Evolutionary conservation across 306 rosid genomes (phyloP).

Genomic region (Castanea crenata): DNA sequence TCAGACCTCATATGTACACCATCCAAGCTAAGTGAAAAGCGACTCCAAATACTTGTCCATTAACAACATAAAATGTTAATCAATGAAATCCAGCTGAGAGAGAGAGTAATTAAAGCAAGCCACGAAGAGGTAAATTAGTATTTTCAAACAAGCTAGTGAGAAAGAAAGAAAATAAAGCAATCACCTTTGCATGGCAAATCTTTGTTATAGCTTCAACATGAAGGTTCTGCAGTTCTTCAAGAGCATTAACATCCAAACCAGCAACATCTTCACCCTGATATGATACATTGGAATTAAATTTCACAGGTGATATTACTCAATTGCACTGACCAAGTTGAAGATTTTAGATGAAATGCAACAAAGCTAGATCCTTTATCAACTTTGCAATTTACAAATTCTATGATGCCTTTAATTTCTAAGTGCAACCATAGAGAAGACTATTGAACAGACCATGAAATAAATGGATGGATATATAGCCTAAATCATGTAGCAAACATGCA

Average conservation of each 20-base stretch:
- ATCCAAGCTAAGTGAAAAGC: too few relatives aligned
- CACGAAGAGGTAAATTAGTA: too few relatives aligned
- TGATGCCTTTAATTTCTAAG: background rate
- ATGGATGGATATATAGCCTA: background rate
- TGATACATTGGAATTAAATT: constrained; percentile 1
- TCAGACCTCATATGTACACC: too few relatives aligned
- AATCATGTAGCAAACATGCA: background rate
- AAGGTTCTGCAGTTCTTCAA: constrained; percentile 75
- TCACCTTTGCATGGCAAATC: constrained; percentile 75
- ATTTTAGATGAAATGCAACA: constrained; percentile 3
- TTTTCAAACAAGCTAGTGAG: background rate
- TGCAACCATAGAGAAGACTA: background rate
- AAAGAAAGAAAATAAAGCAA: constrained; percentile 4
- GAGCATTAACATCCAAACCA: constrained; percentile 54
- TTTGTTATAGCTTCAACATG: constrained; percentile 75
- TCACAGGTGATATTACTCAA: constrained; percentile 3
- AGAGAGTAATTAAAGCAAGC: too few relatives aligned
- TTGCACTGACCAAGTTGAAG: background rate
- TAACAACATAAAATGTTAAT: too few relatives aligned
- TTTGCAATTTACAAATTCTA: background rate
- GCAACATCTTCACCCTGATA: constrained; percentile 60
- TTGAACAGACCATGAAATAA: background rate
- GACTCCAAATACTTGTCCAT: too few relatives aligned
- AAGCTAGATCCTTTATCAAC: background rate
- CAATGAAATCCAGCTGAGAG: too few relatives aligned